Evolutionary conservation across 2,329 filamentous ascomycete species (phyloP).

Genomic region (Domatiomyces catenatus): DNA sequence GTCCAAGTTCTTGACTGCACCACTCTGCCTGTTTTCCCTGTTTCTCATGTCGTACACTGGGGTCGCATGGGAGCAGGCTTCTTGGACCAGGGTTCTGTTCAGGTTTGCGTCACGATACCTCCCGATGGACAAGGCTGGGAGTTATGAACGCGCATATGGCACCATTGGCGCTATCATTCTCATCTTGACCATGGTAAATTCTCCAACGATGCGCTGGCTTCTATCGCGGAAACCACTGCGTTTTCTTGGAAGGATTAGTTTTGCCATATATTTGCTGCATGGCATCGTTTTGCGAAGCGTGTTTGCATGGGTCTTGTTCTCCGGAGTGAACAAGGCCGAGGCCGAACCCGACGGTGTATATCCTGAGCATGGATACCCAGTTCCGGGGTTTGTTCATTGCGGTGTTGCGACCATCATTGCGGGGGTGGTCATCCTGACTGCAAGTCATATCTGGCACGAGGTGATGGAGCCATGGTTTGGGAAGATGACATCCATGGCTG

Average conservation of each 20-base stretch:
- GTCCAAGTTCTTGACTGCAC: conserved; percentile 28
- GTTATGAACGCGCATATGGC: conserved; percentile 37
- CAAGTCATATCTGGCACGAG: conserved; percentile 41
- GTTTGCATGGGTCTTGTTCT: conserved; percentile 45
- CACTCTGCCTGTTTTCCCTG: conserved; percentile 38
- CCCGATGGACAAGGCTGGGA: conserved; percentile 29
- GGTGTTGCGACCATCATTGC: conserved; percentile 41
- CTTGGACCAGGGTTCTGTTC: conserved; percentile 33
- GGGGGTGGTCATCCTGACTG: conserved; percentile 47
- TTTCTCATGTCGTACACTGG: conserved; percentile 47
- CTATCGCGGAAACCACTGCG: conserved; percentile 42
- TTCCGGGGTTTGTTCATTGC: conserved; percentile 6
- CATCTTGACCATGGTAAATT: conserved; percentile 39
- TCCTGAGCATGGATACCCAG: conserved; percentile 6
- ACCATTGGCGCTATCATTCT: conserved; percentile 36
- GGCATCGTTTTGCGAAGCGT: conserved; percentile 45
- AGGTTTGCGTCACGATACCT: conserved; percentile 21
- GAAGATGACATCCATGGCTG: conserved; percentile 16
- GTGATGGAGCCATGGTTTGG: conserved; percentile 39
- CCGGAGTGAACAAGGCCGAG: conserved; percentile 24
- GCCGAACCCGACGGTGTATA: conserved; percentile 1
- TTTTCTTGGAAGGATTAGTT: conserved; percentile 49
- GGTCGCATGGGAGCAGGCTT: conserved; percentile 36
- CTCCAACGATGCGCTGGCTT: conserved; percentile 34
- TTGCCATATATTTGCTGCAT: conserved; percentile 50